A percentile compares a stretch with the other conserved stretches of the same genome.
These are phyloP conservation scores for Penicillium psychrosexuale DNA, from an alignment of 2,329 filamentous ascomycete species.

Conservation along the genomic window DNA sequence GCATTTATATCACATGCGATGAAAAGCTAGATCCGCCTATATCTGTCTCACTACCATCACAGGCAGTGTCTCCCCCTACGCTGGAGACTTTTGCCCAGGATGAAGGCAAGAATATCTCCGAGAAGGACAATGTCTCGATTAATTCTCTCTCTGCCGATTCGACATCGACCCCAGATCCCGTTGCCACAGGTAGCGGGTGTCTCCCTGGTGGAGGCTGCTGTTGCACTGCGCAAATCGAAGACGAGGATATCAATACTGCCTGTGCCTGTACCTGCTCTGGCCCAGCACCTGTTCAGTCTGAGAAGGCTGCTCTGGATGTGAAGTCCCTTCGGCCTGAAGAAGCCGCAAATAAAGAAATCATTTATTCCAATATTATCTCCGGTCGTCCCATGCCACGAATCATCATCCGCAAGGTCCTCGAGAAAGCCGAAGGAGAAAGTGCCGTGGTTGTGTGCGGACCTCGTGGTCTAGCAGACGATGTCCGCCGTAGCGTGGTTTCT, in stretches of 20 bases:
- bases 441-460: slow-evolving; percentile 63
- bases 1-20: slow-evolving; percentile 56
- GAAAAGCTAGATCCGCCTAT: slow-evolving; percentile 38
- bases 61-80: neutral
- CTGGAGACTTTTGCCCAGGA: neutral
- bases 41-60: slow-evolving; percentile 25
- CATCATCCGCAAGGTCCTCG: slow-evolving; percentile 55
- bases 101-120: slow-evolving; percentile 10
- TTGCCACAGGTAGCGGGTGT: slow-evolving; percentile 17
- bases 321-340: neutral
- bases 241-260: slow-evolving; percentile 42
- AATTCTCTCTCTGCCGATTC: slow-evolving; percentile 11
- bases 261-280: slow-evolving; percentile 39
- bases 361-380: slow-evolving; percentile 35
- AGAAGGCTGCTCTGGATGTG: slow-evolving; percentile 5
- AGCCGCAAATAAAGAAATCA: neutral
- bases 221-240: slow-evolving; percentile 49
- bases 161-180: slow-evolving; percentile 6
- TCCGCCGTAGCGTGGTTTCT: slow-evolving; percentile 53
- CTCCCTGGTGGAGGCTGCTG: slow-evolving; percentile 44
- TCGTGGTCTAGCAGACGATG: slow-evolving; percentile 52
- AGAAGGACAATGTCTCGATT: slow-evolving; percentile 27
- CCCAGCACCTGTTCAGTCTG: slow-evolving; percentile 15
- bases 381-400: slow-evolving; percentile 53
- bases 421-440: slow-evolving; percentile 60